Evolutionary conservation across 176 grass and related monocot genomes (phyloP).

Genomic region (Alloteropsis semialata): DNA sequence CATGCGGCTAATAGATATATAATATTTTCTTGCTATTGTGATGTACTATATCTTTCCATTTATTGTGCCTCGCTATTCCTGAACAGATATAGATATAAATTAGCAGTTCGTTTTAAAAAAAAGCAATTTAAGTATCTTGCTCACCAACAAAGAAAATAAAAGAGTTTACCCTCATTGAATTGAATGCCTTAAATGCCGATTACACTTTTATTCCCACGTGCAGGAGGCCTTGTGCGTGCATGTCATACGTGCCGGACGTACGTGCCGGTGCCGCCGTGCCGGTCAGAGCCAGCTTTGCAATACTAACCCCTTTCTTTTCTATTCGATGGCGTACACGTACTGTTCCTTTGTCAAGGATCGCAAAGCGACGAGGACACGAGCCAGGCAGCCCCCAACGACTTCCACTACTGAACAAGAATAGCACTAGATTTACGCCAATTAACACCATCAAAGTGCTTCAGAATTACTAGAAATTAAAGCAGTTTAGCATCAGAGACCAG

Average conservation of each 20-base stretch:
- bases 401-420: neutral
- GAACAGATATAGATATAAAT: neutral
- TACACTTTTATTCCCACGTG: neutral
- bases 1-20: no score
- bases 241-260: neutral
- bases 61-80: neutral
- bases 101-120: no score
- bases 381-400: neutral
- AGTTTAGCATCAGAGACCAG: no score
- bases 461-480: no score
- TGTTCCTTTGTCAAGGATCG: neutral
- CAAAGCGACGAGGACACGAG: neutral
- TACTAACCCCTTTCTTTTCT: neutral
- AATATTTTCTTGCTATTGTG: neutral
- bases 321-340: neutral
- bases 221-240: neutral
- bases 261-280: neutral
- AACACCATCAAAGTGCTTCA: neutral
- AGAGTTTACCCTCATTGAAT: neutral
- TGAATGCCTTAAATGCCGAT: neutral
- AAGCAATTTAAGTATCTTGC: neutral
- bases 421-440: neutral
- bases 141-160: neutral
- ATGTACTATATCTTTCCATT: neutral
- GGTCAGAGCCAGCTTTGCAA: neutral